Conservation (phyloP, 805 yeast species). For the Helenozyma rhizophorensis region DNA sequence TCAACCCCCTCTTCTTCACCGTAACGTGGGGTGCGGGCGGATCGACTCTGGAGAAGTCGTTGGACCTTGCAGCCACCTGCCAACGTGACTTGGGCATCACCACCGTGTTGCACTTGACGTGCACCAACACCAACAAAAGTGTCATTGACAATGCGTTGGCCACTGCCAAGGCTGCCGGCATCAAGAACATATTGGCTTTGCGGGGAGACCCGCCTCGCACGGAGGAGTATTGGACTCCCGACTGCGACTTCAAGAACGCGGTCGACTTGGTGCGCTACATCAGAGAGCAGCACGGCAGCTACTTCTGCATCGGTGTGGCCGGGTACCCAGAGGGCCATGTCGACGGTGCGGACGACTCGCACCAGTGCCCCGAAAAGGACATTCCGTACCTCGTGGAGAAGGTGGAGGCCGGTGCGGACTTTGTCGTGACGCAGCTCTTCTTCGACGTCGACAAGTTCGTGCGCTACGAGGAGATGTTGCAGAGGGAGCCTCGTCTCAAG, state of each 20-base stretch:
- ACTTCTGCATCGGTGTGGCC: constrained; percentile 93
- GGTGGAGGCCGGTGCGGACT: constrained; percentile 91
- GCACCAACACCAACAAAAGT: constrained; percentile 82
- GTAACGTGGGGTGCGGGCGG: constrained; percentile 99
- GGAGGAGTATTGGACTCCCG: constrained; percentile 53
- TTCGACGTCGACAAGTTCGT: constrained; percentile 80
- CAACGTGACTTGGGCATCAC: constrained; percentile 75
- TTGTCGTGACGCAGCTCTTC: constrained; percentile 85
- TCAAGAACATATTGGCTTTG: constrained; percentile 83
- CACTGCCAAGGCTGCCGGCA: constrained; percentile 70
- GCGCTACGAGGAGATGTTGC: constrained; percentile 53
- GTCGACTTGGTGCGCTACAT: constrained; percentile 84
- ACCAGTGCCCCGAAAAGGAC: constrained; percentile 66
- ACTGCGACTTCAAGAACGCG: constrained; percentile 67
- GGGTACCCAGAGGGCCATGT: constrained; percentile 98
- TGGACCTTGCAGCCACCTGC: constrained; percentile 76
- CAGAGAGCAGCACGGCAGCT: constrained; percentile 63
- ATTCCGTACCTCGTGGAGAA: constrained; percentile 79
- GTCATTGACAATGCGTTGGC: constrained; percentile 76
- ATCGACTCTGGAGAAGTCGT: constrained; percentile 78
- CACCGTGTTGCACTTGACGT: constrained; percentile 90
- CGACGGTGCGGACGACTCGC: constrained; percentile 67
- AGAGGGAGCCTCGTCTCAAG: constrained; percentile 35
- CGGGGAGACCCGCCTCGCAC: constrained; percentile 96
- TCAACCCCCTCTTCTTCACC: constrained; percentile 86